Base-by-base conservation (phyloP, 805 yeast species). In the Ogataea haglerorum region DNA sequence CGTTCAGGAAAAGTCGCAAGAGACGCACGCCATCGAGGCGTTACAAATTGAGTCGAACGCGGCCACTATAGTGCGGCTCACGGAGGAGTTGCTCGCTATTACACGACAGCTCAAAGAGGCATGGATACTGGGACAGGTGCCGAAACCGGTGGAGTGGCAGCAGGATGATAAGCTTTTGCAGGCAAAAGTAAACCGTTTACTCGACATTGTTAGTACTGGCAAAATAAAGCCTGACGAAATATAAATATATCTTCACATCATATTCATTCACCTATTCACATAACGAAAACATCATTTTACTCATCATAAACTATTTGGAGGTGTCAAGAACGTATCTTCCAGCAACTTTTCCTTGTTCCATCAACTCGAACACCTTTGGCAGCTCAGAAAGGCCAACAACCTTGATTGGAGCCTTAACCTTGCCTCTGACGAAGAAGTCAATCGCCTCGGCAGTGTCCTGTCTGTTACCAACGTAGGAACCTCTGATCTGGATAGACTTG, bases 301-400 rank as follows among this genome's bases (percentile, higher is more conserved):
- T n/a, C 34, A 34, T 24, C 27, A n/a, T 68, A 15, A 10, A n/a
- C 17, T 69, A 82, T 62, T 79, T 77, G 48, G 76, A 64, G 35
- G 85, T 80, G 70, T 89, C 96, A 51, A 88, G 81, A 46, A 89
- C 96, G 63, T 84, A 84, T 70, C 96, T 80, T 57, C 96, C 96
- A 53, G 81, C 78, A 60, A 89, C 81, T 71, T 83, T 77, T 58
- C 95, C 95, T 67, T 80, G 74, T 67, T 78, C 86, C 96, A 89
- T 88, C 65, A 78, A 73, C 52, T 80, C 75, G 70, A 74, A 88
- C 52, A 88, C 82, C 42, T 64, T 65, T 51, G 83, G 78, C 51
- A 86, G 72, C 56, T 80, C 80, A 43, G 88, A 78, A 55, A 87
- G 74, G 41, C 90, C 89, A 40, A 81, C 89, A 63, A 89, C 61